Conservation (phyloP, 345 rosid genomes). For the Cardamine resedifolia region DNA sequence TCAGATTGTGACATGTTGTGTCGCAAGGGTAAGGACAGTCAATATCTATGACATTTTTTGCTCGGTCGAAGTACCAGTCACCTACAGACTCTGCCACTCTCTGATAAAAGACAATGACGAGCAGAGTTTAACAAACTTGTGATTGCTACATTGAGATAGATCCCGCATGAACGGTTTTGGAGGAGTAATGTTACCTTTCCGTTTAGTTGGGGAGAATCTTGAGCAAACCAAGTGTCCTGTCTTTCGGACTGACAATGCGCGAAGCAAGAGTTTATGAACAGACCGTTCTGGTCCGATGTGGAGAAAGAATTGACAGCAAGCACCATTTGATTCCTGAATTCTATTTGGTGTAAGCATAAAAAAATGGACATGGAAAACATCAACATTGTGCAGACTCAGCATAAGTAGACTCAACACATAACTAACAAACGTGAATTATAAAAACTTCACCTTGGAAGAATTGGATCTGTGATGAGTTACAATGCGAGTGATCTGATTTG, state of each 20-base stretch:
- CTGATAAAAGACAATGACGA: slow-evolving; percentile 42
- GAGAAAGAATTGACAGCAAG: slow-evolving; percentile 48
- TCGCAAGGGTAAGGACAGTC: slow-evolving; percentile 91
- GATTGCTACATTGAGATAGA: neutral
- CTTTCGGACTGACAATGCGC: slow-evolving; percentile 93
- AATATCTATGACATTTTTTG: slow-evolving; percentile 42
- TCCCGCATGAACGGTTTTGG: neutral
- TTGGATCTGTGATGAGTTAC: slow-evolving; percentile 65
- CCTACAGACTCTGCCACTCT: slow-evolving; percentile 82
- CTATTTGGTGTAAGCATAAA: slow-evolving; percentile 39
- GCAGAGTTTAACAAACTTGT: slow-evolving; percentile 7
- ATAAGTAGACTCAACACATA: too few relatives aligned
- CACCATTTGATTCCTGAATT: slow-evolving; percentile 82
- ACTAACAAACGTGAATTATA: neutral
- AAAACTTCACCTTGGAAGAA: slow-evolving; percentile 59
- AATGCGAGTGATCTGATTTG: slow-evolving; percentile 54
- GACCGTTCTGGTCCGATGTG: slow-evolving; percentile 58
- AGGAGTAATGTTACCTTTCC: slow-evolving; percentile 49
- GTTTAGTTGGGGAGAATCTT: slow-evolving; percentile 60
- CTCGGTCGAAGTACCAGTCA: slow-evolving; percentile 80
- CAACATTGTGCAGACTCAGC: slow-evolving; percentile 6
- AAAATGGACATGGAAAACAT: slow-evolving; percentile 1
- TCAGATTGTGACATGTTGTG: slow-evolving; percentile 74
- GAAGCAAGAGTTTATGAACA: slow-evolving; percentile 89
- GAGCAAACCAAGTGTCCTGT: slow-evolving; percentile 87